A percentile compares a stretch with the other conserved stretches of the same genome.
Conservation (phyloP, 2,329 filamentous ascomycete species). For the Aspergillus cejpii region DNA sequence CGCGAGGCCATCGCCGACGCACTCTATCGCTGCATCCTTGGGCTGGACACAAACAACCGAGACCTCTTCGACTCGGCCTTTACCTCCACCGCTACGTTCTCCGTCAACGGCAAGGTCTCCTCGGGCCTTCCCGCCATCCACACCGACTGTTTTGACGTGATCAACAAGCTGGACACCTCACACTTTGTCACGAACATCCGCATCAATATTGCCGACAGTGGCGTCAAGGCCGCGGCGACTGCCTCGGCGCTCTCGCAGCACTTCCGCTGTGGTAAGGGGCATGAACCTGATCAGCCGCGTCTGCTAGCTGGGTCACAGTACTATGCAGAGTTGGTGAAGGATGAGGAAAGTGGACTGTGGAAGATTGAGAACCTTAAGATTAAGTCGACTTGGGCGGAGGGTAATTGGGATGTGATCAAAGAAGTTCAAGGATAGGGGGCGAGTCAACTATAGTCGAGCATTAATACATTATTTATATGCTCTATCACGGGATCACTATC, state of each 20-base stretch:
- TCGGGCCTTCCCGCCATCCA: conserved; percentile 18
- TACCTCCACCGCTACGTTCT: conserved; percentile 16
- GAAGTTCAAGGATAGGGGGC: no score
- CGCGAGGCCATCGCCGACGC: conserved; percentile 32
- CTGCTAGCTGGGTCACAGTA: conserved; percentile 26
- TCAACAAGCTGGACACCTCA: conserved; percentile 27
- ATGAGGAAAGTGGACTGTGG: conserved; percentile 28
- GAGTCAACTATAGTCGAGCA: no score
- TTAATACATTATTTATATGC: no score
- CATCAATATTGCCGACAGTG: conserved; percentile 12
- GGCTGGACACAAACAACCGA: conserved; percentile 24
- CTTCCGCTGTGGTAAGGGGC: conserved; percentile 21
- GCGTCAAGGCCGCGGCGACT: conserved; percentile 11
- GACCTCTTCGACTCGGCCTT: conserved; percentile 28
- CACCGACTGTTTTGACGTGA: conserved; percentile 13
- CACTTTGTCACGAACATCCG: conserved; percentile 22
- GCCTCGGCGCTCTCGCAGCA: conserved; percentile 19
- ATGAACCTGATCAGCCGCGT: conserved; percentile 16
- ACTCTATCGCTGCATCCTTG: conserved; percentile 24
- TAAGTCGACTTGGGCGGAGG: conserved; percentile 27
- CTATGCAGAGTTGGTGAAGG: conserved; percentile 25
- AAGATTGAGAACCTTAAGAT: conserved; percentile 29
- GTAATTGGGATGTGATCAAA: conserved; percentile 12
- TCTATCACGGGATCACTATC: no score
- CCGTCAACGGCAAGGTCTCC: conserved; percentile 16